Evolutionary conservation across 257 asterid species (phyloP), one percentile per base, ranked within the genome.

Genomic region (Nicotiana benthamiana): DNA sequence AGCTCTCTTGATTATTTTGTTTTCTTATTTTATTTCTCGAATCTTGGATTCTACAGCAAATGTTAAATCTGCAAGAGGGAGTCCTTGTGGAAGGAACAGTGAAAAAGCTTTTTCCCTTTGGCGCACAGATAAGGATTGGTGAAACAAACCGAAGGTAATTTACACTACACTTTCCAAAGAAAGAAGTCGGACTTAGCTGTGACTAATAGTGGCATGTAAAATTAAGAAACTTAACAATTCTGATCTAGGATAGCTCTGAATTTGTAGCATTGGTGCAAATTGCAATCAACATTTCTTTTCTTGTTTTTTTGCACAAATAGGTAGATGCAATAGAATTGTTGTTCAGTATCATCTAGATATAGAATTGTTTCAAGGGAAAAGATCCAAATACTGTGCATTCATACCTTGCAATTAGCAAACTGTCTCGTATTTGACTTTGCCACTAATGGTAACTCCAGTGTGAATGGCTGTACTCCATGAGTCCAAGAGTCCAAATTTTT

Each of bases 101-200:
- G 74, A 84, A n/a, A 88, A 91, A 87, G 81, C 80, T 96, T 72
- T 89, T 80, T 60, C 97, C 97, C n/a, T 94, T 89, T 67, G 99
- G 99, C 64, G 98, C 97, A 26, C 98, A 94, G 84, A 92, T 96
- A 78, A 82, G 91, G 93, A 91, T 94, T 77, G 97, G 98, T 16
- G 95, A 93, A 79, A 90, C 89, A 63, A 96, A 93, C 40, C 88
- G 99, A 85, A 91, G 99, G 98, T 96, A 80, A 87, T 83, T 68
- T 68, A n/a, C 67, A 43, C 3, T 57, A 36, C 1, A 0, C 40
- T 72, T 2, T 3, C 60, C 61, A 48, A 0, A 1, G 60, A 1
- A 22, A 1, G 2, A 48, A 43, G 34, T 48, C 0, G 0, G 9
- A 9, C 15, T 74, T 48, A 74, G 24, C 36, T 74, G 7, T 48